Conservation (phyloP, 768 basidiomycete species). For the Agaricus sinodeliciosus region DNA sequence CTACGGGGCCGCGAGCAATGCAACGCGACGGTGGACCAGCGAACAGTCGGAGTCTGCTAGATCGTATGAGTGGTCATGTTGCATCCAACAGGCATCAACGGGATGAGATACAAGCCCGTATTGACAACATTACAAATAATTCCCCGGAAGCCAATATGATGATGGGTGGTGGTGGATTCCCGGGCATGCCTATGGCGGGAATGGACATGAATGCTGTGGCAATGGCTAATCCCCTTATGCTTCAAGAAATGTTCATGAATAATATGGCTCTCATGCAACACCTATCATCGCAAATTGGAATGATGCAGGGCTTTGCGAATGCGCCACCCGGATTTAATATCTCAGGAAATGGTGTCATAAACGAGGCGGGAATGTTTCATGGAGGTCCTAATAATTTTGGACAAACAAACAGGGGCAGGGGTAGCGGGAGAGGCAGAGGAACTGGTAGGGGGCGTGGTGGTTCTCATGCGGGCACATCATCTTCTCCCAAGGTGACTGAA, state of each 20-base stretch:
- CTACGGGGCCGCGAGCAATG: constrained; percentile 87
- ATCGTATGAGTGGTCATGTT: constrained; percentile 66
- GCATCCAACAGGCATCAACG: constrained; percentile 33
- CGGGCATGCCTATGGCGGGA: constrained; percentile 27
- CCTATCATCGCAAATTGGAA: constrained; percentile 80
- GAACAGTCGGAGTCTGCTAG: constrained; percentile 63
- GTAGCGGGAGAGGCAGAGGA: constrained; percentile 37
- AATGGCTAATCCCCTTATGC: constrained; percentile 53
- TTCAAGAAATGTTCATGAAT: constrained; percentile 90
- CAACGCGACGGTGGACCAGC: constrained; percentile 32
- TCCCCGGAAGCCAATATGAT: constrained; percentile 53
- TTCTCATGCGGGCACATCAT: constrained; percentile 22
- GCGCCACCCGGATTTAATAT: constrained; percentile 48
- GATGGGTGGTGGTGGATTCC: constrained; percentile 39
- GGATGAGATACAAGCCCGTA: constrained; percentile 74
- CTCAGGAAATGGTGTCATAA: constrained; percentile 42
- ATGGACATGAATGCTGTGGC: constrained; percentile 64
- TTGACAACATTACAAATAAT: constrained; percentile 67
- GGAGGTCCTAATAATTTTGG: constrained; percentile 29
- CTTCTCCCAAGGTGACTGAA: constrained; percentile 9
- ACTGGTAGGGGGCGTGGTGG: constrained; percentile 45
- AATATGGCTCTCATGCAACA: constrained; percentile 93
- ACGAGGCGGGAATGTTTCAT: constrained; percentile 47
- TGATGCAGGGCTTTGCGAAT: constrained; percentile 57
- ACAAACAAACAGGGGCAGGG: constrained; percentile 26